Percentiles rank a stretch among this genome's conserved stretches.
These are phyloP conservation scores for Globisporangium nunn DNA, from an alignment of 352 stramenopile species.

Conservation along the genomic window DNA sequence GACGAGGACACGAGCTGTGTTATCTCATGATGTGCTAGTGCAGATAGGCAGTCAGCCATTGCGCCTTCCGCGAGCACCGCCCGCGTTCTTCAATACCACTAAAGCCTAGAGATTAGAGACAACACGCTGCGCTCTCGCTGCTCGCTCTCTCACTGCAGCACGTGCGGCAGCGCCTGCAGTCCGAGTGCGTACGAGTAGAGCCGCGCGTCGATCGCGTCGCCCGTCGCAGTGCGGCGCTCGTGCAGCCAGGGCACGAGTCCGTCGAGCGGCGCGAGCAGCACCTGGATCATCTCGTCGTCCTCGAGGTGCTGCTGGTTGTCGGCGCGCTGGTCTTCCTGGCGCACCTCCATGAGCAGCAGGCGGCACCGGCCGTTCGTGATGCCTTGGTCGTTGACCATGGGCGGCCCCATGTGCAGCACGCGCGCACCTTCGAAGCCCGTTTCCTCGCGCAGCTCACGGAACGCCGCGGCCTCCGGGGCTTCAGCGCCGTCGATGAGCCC, in stretches of 20 bases:
- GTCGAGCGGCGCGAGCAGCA: constrained; percentile 50
- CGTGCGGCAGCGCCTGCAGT: constrained; percentile 6
- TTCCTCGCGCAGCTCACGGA: constrained; percentile 86
- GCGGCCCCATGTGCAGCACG: constrained; percentile 46
- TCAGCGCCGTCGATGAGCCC: constrained; percentile 88
- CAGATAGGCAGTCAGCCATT: neutral
- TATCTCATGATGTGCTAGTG: constrained; percentile 11
- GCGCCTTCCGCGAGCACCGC: too few species aligned
- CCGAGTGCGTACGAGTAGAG: constrained; percentile 13
- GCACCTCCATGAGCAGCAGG: constrained; percentile 55
- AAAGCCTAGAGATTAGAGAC: neutral
- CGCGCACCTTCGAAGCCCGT: constrained; percentile 49
- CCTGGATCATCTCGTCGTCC: constrained; percentile 64
- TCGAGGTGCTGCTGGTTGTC: constrained; percentile 41
- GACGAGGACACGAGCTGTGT: constrained; percentile 20
- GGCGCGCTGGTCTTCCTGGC: constrained; percentile 25
- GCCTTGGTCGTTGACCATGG: constrained; percentile 78
- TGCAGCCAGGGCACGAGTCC: constrained; percentile 56
- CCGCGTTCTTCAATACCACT: too few species aligned
- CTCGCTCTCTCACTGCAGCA: neutral
- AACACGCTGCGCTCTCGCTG: neutral
- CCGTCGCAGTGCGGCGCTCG: neutral
- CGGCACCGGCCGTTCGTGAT: constrained; percentile 70
- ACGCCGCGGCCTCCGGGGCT: constrained; percentile 56
- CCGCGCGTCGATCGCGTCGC: constrained; percentile 10